These are phyloP conservation scores for Serendipita sp. DNA, from an alignment of 768 basidiomycete genomes.

Conservation along the genomic window DNA sequence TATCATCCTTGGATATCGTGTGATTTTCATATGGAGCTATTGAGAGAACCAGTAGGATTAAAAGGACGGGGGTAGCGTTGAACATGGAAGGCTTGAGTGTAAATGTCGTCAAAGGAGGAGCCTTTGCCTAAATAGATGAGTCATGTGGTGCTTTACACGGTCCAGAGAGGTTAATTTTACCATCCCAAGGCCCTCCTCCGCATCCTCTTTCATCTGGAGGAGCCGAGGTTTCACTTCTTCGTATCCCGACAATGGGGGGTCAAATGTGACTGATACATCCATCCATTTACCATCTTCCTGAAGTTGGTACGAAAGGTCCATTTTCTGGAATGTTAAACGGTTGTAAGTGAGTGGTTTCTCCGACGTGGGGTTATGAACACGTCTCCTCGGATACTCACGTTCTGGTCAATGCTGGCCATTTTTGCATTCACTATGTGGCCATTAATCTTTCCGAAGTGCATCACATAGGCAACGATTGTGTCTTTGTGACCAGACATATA, in stretches of 20 bases:
- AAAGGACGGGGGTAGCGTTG: conserved; percentile 17
- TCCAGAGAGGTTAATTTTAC: conserved; percentile 20
- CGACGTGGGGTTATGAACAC: neutral
- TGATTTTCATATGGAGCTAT: conserved; percentile 12
- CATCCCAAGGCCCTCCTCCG: conserved; percentile 69
- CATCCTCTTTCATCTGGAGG: conserved; percentile 62
- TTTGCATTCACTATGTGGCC: conserved; percentile 37
- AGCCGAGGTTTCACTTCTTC: conserved; percentile 72
- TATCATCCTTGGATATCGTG: conserved; percentile 13
- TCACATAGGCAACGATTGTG: conserved; percentile 70
- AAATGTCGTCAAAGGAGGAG: conserved; percentile 47
- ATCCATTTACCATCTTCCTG: conserved; percentile 30
- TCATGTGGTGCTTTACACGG: neutral
- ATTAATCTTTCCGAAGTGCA: conserved; percentile 51
- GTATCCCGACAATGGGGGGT: conserved; percentile 58
- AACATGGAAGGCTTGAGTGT: conserved; percentile 24
- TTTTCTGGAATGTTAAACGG: conserved; percentile 29
- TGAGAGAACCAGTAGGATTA: conserved; percentile 22
- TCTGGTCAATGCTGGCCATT: conserved; percentile 53
- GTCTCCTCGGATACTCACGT: conserved; percentile 26
- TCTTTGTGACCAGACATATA: conserved; percentile 79
- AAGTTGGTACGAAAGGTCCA: conserved; percentile 50
- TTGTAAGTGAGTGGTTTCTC: neutral
- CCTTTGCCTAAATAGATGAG: conserved; percentile 33
- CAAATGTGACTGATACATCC: conserved; percentile 39